Evolutionary conservation across 805 yeast genomes (phyloP).

Genomic region (Cyberlindnera subsufficiens): DNA sequence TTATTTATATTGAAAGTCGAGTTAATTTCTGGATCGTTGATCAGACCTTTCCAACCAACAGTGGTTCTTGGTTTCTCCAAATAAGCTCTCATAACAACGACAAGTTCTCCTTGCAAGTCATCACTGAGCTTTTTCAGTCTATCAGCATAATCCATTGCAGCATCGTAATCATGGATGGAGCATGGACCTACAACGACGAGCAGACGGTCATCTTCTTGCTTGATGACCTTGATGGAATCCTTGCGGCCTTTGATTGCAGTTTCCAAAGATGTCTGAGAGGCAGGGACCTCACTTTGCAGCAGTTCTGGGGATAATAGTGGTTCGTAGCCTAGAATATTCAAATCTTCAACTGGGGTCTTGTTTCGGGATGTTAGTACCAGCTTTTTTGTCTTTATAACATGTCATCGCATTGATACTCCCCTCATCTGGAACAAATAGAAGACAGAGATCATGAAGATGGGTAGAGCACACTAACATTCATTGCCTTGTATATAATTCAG

Average conservation of each 20-base stretch:
- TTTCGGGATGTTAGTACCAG: slow-evolving; percentile 12
- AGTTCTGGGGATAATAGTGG: slow-evolving; percentile 93
- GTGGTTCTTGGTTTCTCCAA: slow-evolving; percentile 98
- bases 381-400: too few relatives aligned
- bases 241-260: slow-evolving; percentile 74
- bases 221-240: slow-evolving; percentile 69
- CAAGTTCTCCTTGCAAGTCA: slow-evolving; percentile 69
- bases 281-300: slow-evolving; percentile 79
- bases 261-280: slow-evolving; percentile 44
- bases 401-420: too few relatives aligned
- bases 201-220: slow-evolving; percentile 74
- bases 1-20: slow-evolving; percentile 91
- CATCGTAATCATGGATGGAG: slow-evolving; percentile 86
- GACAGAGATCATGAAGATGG: too few relatives aligned
- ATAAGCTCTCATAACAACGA: slow-evolving; percentile 94
- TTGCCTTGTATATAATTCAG: too few relatives aligned
- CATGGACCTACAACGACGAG: slow-evolving; percentile 94
- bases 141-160: slow-evolving; percentile 83
- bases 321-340: slow-evolving; percentile 84
- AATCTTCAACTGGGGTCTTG: slow-evolving; percentile 48
- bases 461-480: too few relatives aligned
- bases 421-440: too few relatives aligned
- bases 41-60: slow-evolving; percentile 98
- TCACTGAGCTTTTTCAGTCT: slow-evolving; percentile 62
- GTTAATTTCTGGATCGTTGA: slow-evolving; percentile 94